A percentile compares a stretch with the other conserved stretches of the same genome.
phyloP scores from a whole-genome alignment of 148 eudicot species.

The Limonium bicolor region DNA sequence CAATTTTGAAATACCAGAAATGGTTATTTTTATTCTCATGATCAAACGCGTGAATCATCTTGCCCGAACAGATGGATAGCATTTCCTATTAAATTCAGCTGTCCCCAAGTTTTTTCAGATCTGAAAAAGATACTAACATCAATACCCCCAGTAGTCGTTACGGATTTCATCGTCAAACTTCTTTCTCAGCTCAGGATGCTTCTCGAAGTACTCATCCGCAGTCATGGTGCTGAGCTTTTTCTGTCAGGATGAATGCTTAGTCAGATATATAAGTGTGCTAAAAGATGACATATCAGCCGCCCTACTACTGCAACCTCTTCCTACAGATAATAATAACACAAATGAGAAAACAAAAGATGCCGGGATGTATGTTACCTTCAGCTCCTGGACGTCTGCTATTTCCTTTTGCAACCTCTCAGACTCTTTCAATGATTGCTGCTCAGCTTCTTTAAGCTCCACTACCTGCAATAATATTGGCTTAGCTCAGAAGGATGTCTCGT shows the following conservation, averaged over 20 bases:
- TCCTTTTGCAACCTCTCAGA: constrained; percentile 87
- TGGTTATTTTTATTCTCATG: too few species aligned
- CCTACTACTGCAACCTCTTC: too few species aligned
- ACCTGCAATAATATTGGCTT: constrained; percentile 22
- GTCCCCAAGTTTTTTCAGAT: too few species aligned
- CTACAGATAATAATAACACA: neutral
- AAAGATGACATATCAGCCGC: too few species aligned
- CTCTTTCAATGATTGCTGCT: constrained; percentile 60
- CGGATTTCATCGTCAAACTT: constrained; percentile 97
- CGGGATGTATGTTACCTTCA: constrained; percentile 56
- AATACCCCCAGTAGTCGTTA: constrained; percentile 92
- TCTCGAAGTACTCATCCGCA: constrained; percentile 95
- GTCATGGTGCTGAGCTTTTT: constrained; percentile 88
- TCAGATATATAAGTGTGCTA: neutral
- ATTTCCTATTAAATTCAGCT: too few species aligned
- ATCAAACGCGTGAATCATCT: too few species aligned
- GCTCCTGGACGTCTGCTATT: constrained; percentile 83
- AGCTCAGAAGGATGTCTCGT: neutral
- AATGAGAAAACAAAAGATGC: neutral
- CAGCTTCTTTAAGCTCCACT: constrained; percentile 91
- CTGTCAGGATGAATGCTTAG: constrained; percentile 16
- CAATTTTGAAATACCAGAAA: too few species aligned
- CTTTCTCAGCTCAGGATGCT: constrained; percentile 94
- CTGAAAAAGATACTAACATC: constrained; percentile 5
- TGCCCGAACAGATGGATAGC: too few species aligned